Base-by-base conservation (phyloP, 176 grass and related monocot species). In the Ensete ventricosum region DNA sequence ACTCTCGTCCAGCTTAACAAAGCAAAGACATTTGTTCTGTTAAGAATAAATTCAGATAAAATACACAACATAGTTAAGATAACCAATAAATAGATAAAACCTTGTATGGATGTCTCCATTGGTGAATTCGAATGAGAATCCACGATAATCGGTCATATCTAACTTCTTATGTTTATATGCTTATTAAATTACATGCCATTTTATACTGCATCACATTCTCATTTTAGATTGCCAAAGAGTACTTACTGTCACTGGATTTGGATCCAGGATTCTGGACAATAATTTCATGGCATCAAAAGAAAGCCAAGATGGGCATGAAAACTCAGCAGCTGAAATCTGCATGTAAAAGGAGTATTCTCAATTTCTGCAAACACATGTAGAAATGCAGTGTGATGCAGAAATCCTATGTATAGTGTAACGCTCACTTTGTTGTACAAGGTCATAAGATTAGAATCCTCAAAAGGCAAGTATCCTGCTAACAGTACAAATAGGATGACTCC, bases 401-500 rank as follows among this genome's bases (percentile, higher is more conserved):
- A 57, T 74, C 72, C 72, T 77, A 29, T 64, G 22, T 29, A 29
- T 19, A 17, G 25, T 29, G 14, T 50, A 66, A 54, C 1, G 70
- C 57, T 83, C 82, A 94, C 96, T 89, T 95, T 99, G 73, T 89
- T 99, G 83, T 99, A 99, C 63, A 99, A 76, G 52, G 79, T 67
- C 71, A 95, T 89, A 82, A 95, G 87, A 84, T 88, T 94, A 11
- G 90, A 87, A 79, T 99, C 96, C 80, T 99, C 96, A 66, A 94
- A 99, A 73, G 96, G 96, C 80, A 99, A 89, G 88, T 83, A 99
- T 53, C 96, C 96, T 22, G 91, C 86, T 78, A 99, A 81, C 55
- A 99, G 55, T 73, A 99, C 87, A 79, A 88, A 99, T 75, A 99
- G 90, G 78, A 99, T 99, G 48, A 99, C 88, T 78, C 96, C 96